A percentile compares a stretch with the other conserved stretches of the same genome.
phyloP scores from a whole-genome alignment of 768 basidiomycete genomes.

The Piloderma croceum region DNA sequence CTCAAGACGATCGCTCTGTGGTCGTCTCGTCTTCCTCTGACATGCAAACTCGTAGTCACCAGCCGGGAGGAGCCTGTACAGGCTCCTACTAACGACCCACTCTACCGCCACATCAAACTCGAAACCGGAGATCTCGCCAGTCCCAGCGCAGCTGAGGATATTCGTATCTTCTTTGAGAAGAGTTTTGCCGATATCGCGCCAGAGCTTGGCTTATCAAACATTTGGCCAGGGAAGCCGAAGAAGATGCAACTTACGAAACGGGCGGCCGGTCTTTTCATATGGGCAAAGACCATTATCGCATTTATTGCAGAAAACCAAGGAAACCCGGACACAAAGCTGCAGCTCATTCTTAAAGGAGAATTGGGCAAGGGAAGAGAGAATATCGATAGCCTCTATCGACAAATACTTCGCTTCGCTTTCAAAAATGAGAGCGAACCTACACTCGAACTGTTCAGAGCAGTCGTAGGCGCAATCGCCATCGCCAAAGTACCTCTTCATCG shows the following conservation, averaged over 20 bases:
- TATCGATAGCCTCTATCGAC: too few species aligned
- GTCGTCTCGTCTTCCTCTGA: constrained; percentile 11
- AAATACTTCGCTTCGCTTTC: too few species aligned
- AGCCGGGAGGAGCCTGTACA: constrained; percentile 18
- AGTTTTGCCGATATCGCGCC: constrained; percentile 12
- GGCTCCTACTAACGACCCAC: constrained; percentile 4
- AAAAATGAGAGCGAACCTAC: too few species aligned
- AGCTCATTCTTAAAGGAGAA: too few species aligned
- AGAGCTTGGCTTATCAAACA: constrained; percentile 7
- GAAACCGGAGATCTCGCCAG: constrained; percentile 12
- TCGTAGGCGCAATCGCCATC: too few species aligned
- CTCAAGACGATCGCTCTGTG: constrained; percentile 19
- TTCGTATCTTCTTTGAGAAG: constrained; percentile 16
- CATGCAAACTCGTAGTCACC: constrained; percentile 24
- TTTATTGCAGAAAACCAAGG: too few species aligned
- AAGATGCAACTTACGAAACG: constrained; percentile 18
- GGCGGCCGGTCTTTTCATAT: constrained; percentile 28
- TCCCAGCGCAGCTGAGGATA: constrained; percentile 17
- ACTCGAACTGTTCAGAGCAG: too few species aligned
- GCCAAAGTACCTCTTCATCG: too few species aligned
- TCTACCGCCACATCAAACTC: constrained; percentile 13
- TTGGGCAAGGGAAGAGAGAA: too few species aligned
- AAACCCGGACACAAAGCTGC: too few species aligned
- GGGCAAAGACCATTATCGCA: constrained; percentile 20
- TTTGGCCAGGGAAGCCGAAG: constrained; percentile 14